Percentiles rank a stretch among this genome's conserved stretches.
These are phyloP conservation scores for Kockovaella imperatae DNA, from an alignment of 768 basidiomycete species.

Conservation along the genomic window DNA sequence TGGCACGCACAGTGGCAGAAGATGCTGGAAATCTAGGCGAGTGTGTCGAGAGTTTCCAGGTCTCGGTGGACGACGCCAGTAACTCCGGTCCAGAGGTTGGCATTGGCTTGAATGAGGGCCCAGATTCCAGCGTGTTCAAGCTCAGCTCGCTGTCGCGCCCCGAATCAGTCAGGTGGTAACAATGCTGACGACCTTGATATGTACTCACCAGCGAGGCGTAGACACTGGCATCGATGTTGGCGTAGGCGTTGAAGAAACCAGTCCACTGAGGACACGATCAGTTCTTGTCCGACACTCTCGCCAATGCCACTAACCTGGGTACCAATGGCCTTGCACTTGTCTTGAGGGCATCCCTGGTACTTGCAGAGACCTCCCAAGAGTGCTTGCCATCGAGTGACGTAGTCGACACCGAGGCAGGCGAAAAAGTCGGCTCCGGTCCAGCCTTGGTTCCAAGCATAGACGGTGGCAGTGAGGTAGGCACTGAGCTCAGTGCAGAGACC, in stretches of 20 bases:
- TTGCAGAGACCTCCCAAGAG: conserved; percentile 6
- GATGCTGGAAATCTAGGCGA: conserved; percentile 5
- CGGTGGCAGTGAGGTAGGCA: conserved; percentile 14
- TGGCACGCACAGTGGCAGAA: conserved; percentile 9
- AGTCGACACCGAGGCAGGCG: conserved; percentile 14
- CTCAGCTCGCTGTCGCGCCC: too few species aligned
- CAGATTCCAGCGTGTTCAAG: conserved; percentile 4
- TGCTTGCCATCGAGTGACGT: conserved; percentile 12
- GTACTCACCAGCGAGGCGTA: background rate
- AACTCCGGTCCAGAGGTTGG: background rate
- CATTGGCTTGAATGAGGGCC: background rate
- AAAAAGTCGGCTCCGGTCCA: conserved; percentile 18
- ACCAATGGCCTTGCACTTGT: background rate
- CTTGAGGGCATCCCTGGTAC: background rate
- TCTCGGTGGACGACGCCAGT: conserved; percentile 1
- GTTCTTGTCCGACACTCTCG: background rate
- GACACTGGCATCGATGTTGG: conserved; percentile 1
- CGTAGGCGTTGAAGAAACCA: conserved; percentile 9
- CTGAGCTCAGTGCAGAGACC: conserved; percentile 10
- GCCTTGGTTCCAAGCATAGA: conserved; percentile 15
- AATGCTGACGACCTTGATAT: too few species aligned
- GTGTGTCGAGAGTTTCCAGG: conserved; percentile 1
- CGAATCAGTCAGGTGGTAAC: too few species aligned
- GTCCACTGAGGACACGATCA: background rate
- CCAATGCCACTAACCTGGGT: background rate